Base-by-base conservation (phyloP, 2,329 filamentous ascomycete genomes). In the Domatiomyces catenatus region DNA sequence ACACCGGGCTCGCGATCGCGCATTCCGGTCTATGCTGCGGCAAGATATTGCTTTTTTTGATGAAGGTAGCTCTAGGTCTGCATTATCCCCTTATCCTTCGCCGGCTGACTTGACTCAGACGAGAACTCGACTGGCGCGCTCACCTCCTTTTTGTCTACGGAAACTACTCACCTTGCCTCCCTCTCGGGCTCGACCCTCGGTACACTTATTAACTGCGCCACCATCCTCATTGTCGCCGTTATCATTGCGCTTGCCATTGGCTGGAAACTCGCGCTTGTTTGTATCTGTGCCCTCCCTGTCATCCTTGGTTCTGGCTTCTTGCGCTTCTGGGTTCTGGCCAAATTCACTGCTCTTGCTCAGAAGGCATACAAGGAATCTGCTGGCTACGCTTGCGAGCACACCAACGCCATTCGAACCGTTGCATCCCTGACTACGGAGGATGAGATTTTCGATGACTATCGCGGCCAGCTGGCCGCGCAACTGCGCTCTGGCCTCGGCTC, bases 31-130 rank as follows among this genome's bases (percentile, higher is more conserved):
- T 20, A 87, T 96, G 71, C 78, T 96, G 48, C 84, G 89, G 56
- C 90, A 96, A 67, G 92, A 96, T 56, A 89, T 96, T 52, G 73
- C 80, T 24, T 96, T 89, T 66, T 98, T 95, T 60, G 92, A 96
- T 65, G 75, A 75, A 10, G 32, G 32, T 39, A 39, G 15, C 10
- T 15, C 32, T 15, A 5, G 10, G 15, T 39, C 8, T 12, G 2
- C 12, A 15, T 39, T 15, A 15, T 39, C 12, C 15, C 32, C 5
- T 10, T 15, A 3, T 4, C 32, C 2, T 39, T 15, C 10, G 7
- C 5, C 2, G 10, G 10, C 32, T 39, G 32, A 39, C 32, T 39
- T 15, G 10, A 10, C 15, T 39, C 32, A 44, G 86, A 93, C 56
- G 84, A 92, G 65, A 94, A 96, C 64, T 88, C 84, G 5, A 82